These are phyloP conservation scores for Ambrosiella cleistominuta DNA, from an alignment of 2,329 filamentous ascomycete genomes.

Conservation along the genomic window DNA sequence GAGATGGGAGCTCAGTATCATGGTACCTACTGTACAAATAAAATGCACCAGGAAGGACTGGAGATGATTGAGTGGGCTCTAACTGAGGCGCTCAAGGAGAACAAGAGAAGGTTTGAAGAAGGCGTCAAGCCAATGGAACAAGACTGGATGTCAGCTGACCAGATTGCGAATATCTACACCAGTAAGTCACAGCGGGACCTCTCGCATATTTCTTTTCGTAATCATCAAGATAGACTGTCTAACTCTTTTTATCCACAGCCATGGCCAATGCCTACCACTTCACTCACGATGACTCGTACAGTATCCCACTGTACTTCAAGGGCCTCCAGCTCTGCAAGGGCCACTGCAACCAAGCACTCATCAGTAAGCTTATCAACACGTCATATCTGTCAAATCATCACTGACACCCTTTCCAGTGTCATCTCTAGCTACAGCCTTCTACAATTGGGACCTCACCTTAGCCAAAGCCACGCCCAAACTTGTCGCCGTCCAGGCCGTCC, in stretches of 20 bases:
- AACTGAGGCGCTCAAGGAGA: constrained; percentile 60
- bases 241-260: constrained; percentile 26
- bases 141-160: constrained; percentile 50
- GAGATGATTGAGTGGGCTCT: constrained; percentile 57
- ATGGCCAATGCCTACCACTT: constrained; percentile 58
- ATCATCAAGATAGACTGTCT: background rate
- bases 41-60: constrained; percentile 52
- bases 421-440: constrained; percentile 10
- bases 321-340: constrained; percentile 51
- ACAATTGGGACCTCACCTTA: constrained; percentile 6
- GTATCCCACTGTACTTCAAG: constrained; percentile 67
- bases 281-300: constrained; percentile 7
- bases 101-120: constrained; percentile 46
- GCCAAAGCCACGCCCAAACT: background rate
- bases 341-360: constrained; percentile 59
- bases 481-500: constrained; percentile 4
- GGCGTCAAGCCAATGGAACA: constrained; percentile 55
- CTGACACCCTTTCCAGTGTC: constrained; percentile 2
- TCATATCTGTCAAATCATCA: background rate
- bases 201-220: background rate
- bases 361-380: constrained; percentile 37
- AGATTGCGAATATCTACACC: constrained; percentile 60
- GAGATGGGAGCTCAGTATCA: constrained; percentile 76
- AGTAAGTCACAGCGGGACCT: constrained; percentile 24
- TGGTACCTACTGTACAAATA: constrained; percentile 55